phyloP scores from a whole-genome alignment of 441 rosid genomes.

The Eutrema salsugineum region DNA sequence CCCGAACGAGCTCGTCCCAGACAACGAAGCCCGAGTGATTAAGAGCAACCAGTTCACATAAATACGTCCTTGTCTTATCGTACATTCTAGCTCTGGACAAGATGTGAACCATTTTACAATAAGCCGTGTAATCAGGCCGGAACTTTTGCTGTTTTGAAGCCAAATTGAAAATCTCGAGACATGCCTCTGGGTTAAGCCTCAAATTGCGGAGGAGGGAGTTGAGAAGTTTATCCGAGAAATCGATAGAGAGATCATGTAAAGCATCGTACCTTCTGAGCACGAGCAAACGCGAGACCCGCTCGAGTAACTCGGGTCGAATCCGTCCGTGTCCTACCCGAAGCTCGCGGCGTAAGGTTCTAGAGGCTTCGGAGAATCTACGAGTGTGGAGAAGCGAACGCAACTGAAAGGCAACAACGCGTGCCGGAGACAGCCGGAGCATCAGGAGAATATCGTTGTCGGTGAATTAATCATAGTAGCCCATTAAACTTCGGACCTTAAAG shows the following conservation, averaged over 20 bases:
- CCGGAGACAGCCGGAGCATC: conserved; percentile 35
- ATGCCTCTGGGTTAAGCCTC: conserved; percentile 59
- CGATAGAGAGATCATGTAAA: conserved; percentile 46
- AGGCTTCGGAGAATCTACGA: conserved; percentile 36
- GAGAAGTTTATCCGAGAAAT: conserved; percentile 67
- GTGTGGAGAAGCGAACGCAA: conserved; percentile 27
- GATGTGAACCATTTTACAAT: conserved; percentile 72
- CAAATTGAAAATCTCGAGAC: conserved; percentile 54
- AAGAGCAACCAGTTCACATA: conserved; percentile 46
- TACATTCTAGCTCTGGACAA: conserved; percentile 73
- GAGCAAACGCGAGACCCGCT: conserved; percentile 69
- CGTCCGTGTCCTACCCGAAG: conserved; percentile 58
- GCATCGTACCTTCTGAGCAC: conserved; percentile 63
- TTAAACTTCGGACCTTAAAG: not conserved
- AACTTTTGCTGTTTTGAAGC: conserved; percentile 57
- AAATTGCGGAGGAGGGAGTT: conserved; percentile 56
- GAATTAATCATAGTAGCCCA: conserved; percentile 9
- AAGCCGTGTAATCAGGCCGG: conserved; percentile 53
- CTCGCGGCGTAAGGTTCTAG: conserved; percentile 47
- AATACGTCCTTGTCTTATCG: conserved; percentile 49
- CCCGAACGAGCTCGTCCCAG: conserved; percentile 62
- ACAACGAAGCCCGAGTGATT: conserved; percentile 39
- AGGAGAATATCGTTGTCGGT: not conserved
- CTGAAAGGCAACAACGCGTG: conserved; percentile 19
- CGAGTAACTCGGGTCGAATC: conserved; percentile 50